phyloP scores from a whole-genome alignment of 106 monocot species.

The Amphibolis antarctica region DNA sequence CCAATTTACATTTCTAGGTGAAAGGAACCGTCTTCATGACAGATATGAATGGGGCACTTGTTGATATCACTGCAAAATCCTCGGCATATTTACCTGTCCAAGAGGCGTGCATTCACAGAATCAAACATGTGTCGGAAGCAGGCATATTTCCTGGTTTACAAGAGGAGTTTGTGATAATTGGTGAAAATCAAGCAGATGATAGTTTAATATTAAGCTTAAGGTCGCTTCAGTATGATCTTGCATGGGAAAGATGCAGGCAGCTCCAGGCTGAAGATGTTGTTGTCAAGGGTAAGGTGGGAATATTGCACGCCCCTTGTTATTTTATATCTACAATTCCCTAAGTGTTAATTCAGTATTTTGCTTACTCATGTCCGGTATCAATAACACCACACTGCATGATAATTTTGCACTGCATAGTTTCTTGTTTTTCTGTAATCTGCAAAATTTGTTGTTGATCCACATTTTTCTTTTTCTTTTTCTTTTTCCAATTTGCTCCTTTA shows the following conservation, averaged over 20 bases:
- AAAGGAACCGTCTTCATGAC: constrained; percentile 86
- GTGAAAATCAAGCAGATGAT: constrained; percentile 57
- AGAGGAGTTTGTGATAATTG: constrained; percentile 78
- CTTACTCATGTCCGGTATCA: not conserved
- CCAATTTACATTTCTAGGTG: constrained; percentile 34
- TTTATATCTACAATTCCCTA: not conserved
- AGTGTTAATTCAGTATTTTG: not conserved
- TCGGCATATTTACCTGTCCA: constrained; percentile 77
- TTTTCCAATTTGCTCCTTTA: too few species aligned
- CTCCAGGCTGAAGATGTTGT: constrained; percentile 89
- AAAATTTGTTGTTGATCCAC: too few species aligned
- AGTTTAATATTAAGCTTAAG: constrained; percentile 78
- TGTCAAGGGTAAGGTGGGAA: constrained; percentile 90
- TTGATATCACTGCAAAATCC: constrained; percentile 82
- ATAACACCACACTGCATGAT: not conserved
- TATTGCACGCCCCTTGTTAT: constrained; percentile 1
- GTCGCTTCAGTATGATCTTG: constrained; percentile 82
- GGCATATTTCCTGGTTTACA: constrained; percentile 72
- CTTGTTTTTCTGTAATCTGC: too few species aligned
- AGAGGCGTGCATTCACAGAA: constrained; percentile 66
- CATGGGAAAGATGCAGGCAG: constrained; percentile 91
- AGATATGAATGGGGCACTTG: constrained; percentile 48
- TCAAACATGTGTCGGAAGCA: constrained; percentile 73
- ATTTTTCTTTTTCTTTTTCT: too few species aligned
- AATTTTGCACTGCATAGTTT: too few species aligned